Percentiles rank a stretch among this genome's conserved stretches.
phyloP scores from a whole-genome alignment of 257 asterid species.

The Jacaranda copaia region DNA sequence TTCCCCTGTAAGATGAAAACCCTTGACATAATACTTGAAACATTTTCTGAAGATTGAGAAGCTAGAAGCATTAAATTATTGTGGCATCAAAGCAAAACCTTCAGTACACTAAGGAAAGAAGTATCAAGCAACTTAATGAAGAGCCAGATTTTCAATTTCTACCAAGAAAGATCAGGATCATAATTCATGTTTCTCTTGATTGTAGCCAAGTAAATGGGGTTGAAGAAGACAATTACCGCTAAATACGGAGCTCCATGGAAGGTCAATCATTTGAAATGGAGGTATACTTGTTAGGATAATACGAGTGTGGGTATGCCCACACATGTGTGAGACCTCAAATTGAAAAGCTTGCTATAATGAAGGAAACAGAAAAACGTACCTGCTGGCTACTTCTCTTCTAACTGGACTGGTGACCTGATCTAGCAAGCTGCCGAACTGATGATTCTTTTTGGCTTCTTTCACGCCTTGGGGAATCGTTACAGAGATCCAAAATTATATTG shows the following conservation, averaged over 20 bases:
- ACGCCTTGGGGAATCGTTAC: constrained; percentile 41
- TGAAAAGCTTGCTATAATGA: neutral
- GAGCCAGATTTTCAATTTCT: neutral
- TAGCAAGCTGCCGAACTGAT: constrained; percentile 43
- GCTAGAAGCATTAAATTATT: neutral
- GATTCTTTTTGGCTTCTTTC: constrained; percentile 45
- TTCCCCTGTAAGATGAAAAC: neutral
- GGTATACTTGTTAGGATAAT: neutral
- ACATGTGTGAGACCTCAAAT: neutral
- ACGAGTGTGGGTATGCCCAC: neutral
- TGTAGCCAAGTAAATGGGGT: neutral
- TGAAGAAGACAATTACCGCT: neutral
- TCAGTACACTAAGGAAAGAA: too few species aligned
- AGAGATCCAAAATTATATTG: constrained; percentile 39
- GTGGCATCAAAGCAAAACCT: neutral
- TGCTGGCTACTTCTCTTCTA: constrained; percentile 58
- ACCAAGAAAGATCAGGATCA: neutral
- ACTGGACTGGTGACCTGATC: constrained; percentile 58
- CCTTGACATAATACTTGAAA: neutral
- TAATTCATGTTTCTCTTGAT: neutral
- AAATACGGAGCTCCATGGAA: neutral
- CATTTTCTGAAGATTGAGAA: neutral
- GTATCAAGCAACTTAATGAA: neutral
- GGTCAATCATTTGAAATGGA: neutral
- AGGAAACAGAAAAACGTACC: constrained; percentile 44